Base-by-base conservation (phyloP, 768 basidiomycete genomes). In the Amanita fuliginea region DNA sequence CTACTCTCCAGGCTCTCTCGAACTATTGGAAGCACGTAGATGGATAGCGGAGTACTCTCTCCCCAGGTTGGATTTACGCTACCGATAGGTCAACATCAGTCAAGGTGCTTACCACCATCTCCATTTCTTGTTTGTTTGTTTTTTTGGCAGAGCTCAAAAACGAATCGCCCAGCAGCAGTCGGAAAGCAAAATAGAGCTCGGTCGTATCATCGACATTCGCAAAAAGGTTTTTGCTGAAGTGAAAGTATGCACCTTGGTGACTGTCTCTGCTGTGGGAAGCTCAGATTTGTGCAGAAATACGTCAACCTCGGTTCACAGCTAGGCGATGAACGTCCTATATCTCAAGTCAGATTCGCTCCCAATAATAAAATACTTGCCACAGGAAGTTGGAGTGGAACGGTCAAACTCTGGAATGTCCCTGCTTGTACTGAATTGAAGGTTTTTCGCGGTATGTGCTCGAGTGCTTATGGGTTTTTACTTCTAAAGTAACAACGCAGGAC, bases 231-330 rank as follows among this genome's bases (percentile, higher is more conserved):
- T 91, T 57, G 70, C 76, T 2, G 83, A 92, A 56, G 83, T 99
- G 56, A 95, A 96, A 72, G 93, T 93, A 54, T 53, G 77, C 59
- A 14, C 4, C 28, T 9, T 21, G 14, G n/a, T 43, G 7, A 21
- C 30, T n/a, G n/a, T n/a, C n/a, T 11, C 24, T 18, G 4, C 11
- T 10, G 21, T 30, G 7, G 24, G 8, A 19, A 13, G 6, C 22
- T 32, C 34, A 18, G 35, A 46, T 24, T 21, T 19, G 30, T 46
- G 1, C 37, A 94, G 90, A 87, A 82, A 65, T 93, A 88, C 64
- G 74, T 81, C 42, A 95, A 93, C 59, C 78, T 98, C 40, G 96
- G 96, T 19, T 97, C 96, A 0, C 95, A 98, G 74, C 93, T 98
- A 56, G 96, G 93, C 48, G 96, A 97, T 63, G 93, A 96, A 56